phyloP scores from a whole-genome alignment of 805 yeast species.

The Nakazawaea populi region DNA sequence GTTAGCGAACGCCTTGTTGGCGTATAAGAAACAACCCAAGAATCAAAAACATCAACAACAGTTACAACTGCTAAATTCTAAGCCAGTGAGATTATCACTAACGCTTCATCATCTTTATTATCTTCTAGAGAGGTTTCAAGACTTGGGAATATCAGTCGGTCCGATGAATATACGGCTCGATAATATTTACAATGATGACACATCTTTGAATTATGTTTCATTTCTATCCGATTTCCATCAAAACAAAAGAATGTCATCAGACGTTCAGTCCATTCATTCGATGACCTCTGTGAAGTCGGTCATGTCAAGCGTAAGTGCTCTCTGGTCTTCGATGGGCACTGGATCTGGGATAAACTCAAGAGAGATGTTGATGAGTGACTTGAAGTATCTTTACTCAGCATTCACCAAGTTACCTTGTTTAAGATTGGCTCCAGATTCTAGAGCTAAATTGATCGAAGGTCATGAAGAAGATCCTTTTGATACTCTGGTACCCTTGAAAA shows the following conservation, averaged over 20 bases:
- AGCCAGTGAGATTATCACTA: constrained; percentile 51
- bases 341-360: constrained; percentile 34
- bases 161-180: constrained; percentile 58
- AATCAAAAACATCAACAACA: constrained; percentile 6
- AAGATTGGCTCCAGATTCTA: constrained; percentile 52
- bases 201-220: constrained; percentile 46
- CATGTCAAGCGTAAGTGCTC: constrained; percentile 37
- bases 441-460: constrained; percentile 49
- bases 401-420: constrained; percentile 64
- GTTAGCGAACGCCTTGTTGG: constrained; percentile 51
- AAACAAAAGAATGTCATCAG: constrained; percentile 22
- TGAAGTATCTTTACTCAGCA: constrained; percentile 53
- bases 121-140: constrained; percentile 51
- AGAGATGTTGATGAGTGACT: constrained; percentile 34
- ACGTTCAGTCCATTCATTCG: constrained; percentile 46
- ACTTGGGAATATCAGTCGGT: constrained; percentile 44
- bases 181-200: constrained; percentile 44
- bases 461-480: constrained; percentile 71
- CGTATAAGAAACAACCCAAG: constrained; percentile 35
- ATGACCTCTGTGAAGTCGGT: constrained; percentile 53
- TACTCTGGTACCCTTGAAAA: constrained; percentile 56
- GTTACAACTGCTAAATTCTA: constrained; percentile 18
- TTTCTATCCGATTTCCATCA: constrained; percentile 51
- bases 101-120: constrained; percentile 62
- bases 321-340: constrained; percentile 28